Percentiles rank a stretch among this genome's conserved stretches.
Conservation (phyloP, 345 rosid genomes). For the Microthlaspi erraticum region DNA sequence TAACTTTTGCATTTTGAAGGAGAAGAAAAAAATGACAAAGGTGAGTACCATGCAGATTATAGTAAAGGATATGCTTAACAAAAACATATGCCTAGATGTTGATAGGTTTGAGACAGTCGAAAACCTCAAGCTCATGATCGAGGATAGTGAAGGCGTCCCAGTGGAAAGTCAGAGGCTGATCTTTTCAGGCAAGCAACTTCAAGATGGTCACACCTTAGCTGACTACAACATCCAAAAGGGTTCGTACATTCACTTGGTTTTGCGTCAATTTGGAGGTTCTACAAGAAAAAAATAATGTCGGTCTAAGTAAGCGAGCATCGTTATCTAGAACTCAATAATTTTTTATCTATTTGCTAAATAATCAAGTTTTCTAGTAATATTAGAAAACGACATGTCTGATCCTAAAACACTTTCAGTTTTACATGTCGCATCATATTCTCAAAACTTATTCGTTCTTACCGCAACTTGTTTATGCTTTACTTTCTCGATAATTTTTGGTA, state of each 20-base stretch:
- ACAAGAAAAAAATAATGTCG: slow-evolving; percentile 1
- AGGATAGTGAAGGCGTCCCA: slow-evolving; percentile 12
- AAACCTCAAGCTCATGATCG: slow-evolving; percentile 1
- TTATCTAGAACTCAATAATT: not conserved
- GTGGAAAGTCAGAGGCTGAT: slow-evolving; percentile 1
- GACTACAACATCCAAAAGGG: slow-evolving; percentile 19
- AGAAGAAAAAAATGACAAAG: too few species aligned
- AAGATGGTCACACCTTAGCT: slow-evolving; percentile 10
- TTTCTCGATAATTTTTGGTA: too few species aligned
- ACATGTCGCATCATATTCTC: not conserved
- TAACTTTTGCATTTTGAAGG: too few species aligned
- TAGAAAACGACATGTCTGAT: not conserved
- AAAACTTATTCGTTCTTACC: not conserved
- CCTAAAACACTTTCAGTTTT: not conserved
- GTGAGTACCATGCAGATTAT: slow-evolving; percentile 11
- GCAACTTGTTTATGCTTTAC: not conserved
- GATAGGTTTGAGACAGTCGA: not conserved
- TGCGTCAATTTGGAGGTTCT: slow-evolving; percentile 10
- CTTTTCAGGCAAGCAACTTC: slow-evolving; percentile 12
- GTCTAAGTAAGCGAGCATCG: too few species aligned
- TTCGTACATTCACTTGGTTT: slow-evolving; percentile 17
- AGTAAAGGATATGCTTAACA: slow-evolving; percentile 4
- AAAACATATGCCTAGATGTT: not conserved
- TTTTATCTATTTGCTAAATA: not conserved
- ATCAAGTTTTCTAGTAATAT: not conserved